Conservation (phyloP, 1,284 basidiomycete genomes). For the Leccinum solheimii region DNA sequence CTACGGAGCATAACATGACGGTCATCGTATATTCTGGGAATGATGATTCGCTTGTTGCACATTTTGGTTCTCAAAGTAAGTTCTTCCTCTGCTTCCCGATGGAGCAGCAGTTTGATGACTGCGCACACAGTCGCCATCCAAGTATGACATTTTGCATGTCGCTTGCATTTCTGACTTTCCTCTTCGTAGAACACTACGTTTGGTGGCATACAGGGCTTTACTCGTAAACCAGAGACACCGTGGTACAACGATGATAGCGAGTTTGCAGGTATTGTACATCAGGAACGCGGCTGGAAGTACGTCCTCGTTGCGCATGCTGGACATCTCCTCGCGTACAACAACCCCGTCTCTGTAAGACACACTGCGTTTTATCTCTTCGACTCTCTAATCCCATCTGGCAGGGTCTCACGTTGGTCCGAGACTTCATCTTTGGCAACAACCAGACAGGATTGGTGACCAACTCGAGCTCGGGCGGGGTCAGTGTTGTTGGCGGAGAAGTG, state of each 20-base stretch:
- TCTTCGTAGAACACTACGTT: slow-evolving; percentile 65
- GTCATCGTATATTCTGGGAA: slow-evolving; percentile 68
- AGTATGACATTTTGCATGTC: slow-evolving; percentile 32
- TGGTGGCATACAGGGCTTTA: slow-evolving; percentile 71
- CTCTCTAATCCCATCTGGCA: slow-evolving; percentile 20
- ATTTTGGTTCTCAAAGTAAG: slow-evolving; percentile 63
- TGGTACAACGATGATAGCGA: slow-evolving; percentile 59
- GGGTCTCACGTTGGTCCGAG: slow-evolving; percentile 54
- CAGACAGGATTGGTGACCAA: slow-evolving; percentile 49
- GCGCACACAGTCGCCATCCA: slow-evolving; percentile 56
- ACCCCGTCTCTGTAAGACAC: slow-evolving; percentile 49
- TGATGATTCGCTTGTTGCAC: slow-evolving; percentile 63
- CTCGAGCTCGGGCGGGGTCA: slow-evolving; percentile 22
- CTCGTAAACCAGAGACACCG: slow-evolving; percentile 61
- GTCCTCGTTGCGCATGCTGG: slow-evolving; percentile 47
- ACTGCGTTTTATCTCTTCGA: background rate
- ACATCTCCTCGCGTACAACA: slow-evolving; percentile 32
- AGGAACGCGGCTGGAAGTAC: slow-evolving; percentile 70
- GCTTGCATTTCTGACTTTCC: background rate
- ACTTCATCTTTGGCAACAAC: slow-evolving; percentile 60
- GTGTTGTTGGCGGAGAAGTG: slow-evolving; percentile 55
- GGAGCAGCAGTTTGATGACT: slow-evolving; percentile 7
- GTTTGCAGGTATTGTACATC: slow-evolving; percentile 67
- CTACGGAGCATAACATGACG: slow-evolving; percentile 46
- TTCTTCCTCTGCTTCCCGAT: background rate